These are phyloP conservation scores for Cubamyces lactineus DNA, from an alignment of 768 basidiomycete species.

Conservation along the genomic window DNA sequence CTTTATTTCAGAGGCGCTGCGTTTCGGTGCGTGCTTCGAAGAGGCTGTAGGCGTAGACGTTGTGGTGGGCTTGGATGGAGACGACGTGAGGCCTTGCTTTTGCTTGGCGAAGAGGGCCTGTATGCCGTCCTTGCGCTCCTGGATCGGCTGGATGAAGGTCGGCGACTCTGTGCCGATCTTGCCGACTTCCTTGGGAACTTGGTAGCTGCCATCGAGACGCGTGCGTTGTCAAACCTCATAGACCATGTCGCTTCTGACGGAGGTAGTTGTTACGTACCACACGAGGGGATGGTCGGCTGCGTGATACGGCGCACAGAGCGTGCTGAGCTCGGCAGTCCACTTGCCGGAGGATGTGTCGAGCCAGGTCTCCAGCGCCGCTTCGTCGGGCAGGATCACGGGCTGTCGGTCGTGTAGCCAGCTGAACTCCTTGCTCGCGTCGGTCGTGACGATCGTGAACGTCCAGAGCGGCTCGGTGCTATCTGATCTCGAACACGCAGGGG, in stretches of 20 bases:
- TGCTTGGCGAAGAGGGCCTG: slow-evolving; percentile 81
- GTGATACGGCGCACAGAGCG: slow-evolving; percentile 63
- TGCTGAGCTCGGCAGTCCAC: slow-evolving; percentile 65
- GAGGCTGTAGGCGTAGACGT: not conserved
- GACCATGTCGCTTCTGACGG: not conserved
- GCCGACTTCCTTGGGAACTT: slow-evolving; percentile 88
- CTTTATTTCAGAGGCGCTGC: slow-evolving; percentile 24
- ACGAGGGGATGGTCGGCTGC: slow-evolving; percentile 56
- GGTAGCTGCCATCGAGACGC: slow-evolving; percentile 57
- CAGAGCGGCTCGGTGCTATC: slow-evolving; percentile 61
- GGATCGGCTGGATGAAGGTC: slow-evolving; percentile 79
- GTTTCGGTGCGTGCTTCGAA: slow-evolving; percentile 33
- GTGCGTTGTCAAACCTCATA: not conserved
- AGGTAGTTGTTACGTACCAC: slow-evolving; percentile 52
- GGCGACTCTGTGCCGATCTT: slow-evolving; percentile 86
- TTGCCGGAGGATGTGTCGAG: slow-evolving; percentile 70
- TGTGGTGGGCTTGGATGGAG: not conserved
- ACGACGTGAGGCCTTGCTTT: not conserved
- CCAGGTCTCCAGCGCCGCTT: slow-evolving; percentile 70
- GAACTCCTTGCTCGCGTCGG: slow-evolving; percentile 66
- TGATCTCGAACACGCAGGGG: slow-evolving; percentile 28
- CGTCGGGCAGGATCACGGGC: slow-evolving; percentile 74
- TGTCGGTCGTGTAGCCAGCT: slow-evolving; percentile 92
- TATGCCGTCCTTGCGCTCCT: slow-evolving; percentile 83
- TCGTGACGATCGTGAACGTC: slow-evolving; percentile 92